Conservation (phyloP, 2,329 filamentous ascomycete species). For the Myrmaecium sp. region DNA sequence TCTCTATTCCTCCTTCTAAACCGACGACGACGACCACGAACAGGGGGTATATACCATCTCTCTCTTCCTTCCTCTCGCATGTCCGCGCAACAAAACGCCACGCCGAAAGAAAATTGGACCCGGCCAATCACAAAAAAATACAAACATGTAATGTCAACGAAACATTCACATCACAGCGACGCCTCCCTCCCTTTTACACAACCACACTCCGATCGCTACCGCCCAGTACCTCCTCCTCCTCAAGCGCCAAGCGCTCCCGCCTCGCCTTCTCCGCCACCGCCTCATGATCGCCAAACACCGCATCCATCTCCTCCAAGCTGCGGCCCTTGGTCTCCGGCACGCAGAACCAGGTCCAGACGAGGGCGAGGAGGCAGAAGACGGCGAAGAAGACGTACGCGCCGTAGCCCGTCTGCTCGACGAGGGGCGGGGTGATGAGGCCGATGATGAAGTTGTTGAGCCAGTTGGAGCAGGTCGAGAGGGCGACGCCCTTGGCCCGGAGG, state of each 20-base stretch:
- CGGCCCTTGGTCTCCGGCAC: constrained; percentile 19
- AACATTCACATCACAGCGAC: too few relatives aligned
- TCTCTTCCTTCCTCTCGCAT: too few relatives aligned
- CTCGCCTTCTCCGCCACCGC: constrained; percentile 15
- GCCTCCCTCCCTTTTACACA: too few relatives aligned
- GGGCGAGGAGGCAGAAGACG: constrained; percentile 17
- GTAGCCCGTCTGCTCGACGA: constrained; percentile 39
- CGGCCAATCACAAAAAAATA: too few relatives aligned
- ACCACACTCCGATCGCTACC: too few relatives aligned
- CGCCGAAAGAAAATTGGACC: too few relatives aligned
- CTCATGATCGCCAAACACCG: constrained; percentile 19
- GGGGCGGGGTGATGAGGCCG: constrained; percentile 47
- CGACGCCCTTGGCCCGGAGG: constrained; percentile 47
- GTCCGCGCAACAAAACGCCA: too few relatives aligned
- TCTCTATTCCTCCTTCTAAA: too few relatives aligned
- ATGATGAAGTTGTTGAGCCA: constrained; percentile 51
- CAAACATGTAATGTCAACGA: too few relatives aligned
- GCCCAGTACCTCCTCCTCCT: constrained; percentile 10
- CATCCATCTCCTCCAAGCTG: constrained; percentile 21
- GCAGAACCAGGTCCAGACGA: constrained; percentile 18
- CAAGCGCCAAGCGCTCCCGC: constrained; percentile 8
- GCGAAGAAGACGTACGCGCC: constrained; percentile 25
- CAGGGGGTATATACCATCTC: too few relatives aligned
- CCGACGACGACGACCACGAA: too few relatives aligned
- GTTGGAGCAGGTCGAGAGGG: constrained; percentile 44